These are phyloP conservation scores for Jatropha multifida DNA, from an alignment of 441 rosid genomes.

Conservation along the genomic window DNA sequence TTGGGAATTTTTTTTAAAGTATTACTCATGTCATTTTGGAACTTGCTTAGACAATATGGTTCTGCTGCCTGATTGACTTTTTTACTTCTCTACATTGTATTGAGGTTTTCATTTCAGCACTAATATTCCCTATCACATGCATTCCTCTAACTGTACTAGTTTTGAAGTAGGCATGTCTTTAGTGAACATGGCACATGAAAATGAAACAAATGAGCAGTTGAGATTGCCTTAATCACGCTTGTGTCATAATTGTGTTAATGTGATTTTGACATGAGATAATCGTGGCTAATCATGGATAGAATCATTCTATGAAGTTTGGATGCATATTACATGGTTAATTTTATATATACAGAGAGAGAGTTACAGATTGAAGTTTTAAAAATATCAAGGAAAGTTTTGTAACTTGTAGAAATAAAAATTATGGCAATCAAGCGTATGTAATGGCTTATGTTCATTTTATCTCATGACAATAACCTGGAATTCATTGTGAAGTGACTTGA, in stretches of 20 bases:
- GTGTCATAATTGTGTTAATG: neutral
- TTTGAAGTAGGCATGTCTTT: neutral
- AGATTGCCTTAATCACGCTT: neutral
- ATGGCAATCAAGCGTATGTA: neutral
- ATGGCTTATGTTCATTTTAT: neutral
- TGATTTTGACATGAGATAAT: neutral
- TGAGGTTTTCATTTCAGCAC: neutral
- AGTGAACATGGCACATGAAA: neutral
- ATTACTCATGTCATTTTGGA: neutral
- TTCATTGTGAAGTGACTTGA: neutral
- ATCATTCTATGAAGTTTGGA: neutral
- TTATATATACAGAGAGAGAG: too few relatives aligned
- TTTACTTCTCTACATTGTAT: neutral
- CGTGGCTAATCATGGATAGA: neutral
- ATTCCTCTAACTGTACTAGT: neutral
- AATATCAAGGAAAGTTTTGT: neutral
- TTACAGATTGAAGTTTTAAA: too few relatives aligned
- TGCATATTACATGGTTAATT: too few relatives aligned
- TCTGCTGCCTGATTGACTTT: neutral
- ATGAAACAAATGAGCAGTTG: neutral
- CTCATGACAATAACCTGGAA: neutral
- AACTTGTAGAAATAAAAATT: neutral
- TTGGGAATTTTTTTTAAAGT: neutral
- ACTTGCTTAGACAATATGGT: neutral
- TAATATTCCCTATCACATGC: neutral